These are phyloP conservation scores for Salix caprea DNA, from an alignment of 345 rosid species.

Conservation along the genomic window DNA sequence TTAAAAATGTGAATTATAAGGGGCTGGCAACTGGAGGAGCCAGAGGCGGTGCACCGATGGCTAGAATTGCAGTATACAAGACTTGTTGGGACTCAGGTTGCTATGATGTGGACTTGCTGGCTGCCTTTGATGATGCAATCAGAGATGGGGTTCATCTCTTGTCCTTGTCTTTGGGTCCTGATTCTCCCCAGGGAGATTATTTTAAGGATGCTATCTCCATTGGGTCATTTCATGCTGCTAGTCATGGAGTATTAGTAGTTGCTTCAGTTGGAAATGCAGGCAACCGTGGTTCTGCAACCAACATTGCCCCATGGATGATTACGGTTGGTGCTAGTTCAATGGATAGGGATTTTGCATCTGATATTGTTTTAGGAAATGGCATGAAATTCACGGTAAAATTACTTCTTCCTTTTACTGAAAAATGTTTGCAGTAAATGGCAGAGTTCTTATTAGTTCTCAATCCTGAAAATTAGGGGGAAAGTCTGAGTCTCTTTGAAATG, in stretches of 20 bases:
- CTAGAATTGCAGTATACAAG: conserved; percentile 55
- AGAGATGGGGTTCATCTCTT: conserved; percentile 51
- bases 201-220: conserved; percentile 55
- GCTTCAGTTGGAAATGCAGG: conserved; percentile 55
- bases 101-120: conserved; percentile 47
- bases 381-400: conserved; percentile 36
- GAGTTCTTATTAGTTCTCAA: conserved; percentile 5
- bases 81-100: conserved; percentile 55
- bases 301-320: conserved; percentile 59
- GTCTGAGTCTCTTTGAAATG: conserved; percentile 44
- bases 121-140: conserved; percentile 57
- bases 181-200: conserved; percentile 51
- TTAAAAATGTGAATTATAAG: conserved; percentile 37
- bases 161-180: conserved; percentile 51
- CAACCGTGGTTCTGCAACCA: conserved; percentile 42
- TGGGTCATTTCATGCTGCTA: conserved; percentile 53
- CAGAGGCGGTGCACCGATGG: conserved; percentile 58
- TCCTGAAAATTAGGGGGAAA: conserved; percentile 41
- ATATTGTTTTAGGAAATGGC: conserved; percentile 35
- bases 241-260: conserved; percentile 45
- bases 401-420: not conserved
- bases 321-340: conserved; percentile 53
- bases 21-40: conserved; percentile 52
- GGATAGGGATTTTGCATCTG: conserved; percentile 44
- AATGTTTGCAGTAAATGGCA: not conserved